Evolutionary conservation across 2,329 filamentous ascomycete genomes (phyloP).

Genomic region (Endothia cerciana): DNA sequence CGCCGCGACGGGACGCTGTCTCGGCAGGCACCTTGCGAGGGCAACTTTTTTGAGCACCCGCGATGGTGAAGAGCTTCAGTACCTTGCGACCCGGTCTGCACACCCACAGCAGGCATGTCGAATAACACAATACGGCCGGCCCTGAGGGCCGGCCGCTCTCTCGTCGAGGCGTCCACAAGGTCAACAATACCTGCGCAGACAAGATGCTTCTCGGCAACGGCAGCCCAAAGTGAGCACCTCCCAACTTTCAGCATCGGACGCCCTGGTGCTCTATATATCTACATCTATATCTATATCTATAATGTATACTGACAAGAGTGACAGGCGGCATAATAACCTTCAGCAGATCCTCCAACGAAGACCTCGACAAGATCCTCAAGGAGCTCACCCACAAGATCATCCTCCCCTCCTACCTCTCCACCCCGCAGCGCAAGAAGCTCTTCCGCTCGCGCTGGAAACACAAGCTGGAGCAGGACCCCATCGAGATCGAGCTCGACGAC

Average conservation of each 20-base stretch:
- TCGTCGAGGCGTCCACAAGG: conserved; percentile 29
- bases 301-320: conserved; percentile 18
- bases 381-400: conserved; percentile 62
- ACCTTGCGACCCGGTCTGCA: not conserved
- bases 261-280: not conserved
- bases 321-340: conserved; percentile 48
- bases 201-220: conserved; percentile 34
- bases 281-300: not conserved
- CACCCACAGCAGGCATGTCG: conserved; percentile 31
- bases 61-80: not conserved
- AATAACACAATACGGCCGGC: conserved; percentile 30
- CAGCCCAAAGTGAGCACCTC: conserved; percentile 28
- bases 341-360: conserved; percentile 52
- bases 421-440: conserved; percentile 57
- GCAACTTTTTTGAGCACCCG: conserved; percentile 23
- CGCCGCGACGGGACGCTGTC: not conserved
- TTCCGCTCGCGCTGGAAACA: conserved; percentile 51
- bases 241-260: not conserved
- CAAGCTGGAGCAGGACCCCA: conserved; percentile 57
- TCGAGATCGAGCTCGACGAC: conserved; percentile 62
- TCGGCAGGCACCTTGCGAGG: not conserved
- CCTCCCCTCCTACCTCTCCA: conserved; percentile 62
- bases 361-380: conserved; percentile 57
- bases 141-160: conserved; percentile 33
- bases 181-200: conserved; percentile 25